Conservation (phyloP, 208 protist genomes). For the Spongospora subterranea region DNA sequence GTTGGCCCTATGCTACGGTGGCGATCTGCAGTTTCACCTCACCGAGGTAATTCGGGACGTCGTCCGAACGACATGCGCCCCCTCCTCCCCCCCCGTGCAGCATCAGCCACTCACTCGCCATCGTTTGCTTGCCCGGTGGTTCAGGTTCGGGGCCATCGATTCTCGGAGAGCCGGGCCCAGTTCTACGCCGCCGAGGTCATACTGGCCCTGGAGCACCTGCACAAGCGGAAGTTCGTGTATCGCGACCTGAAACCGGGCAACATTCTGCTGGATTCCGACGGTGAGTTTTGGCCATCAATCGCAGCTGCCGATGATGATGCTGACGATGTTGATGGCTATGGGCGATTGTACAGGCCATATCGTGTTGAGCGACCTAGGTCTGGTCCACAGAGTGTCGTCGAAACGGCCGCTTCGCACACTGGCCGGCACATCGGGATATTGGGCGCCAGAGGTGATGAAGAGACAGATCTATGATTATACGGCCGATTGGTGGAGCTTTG, state of each 20-base stretch:
- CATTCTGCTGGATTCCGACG: slow-evolving; percentile 75
- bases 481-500: slow-evolving; percentile 57
- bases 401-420: slow-evolving; percentile 14
- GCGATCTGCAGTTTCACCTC: slow-evolving; percentile 64
- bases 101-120: too few relatives aligned
- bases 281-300: too few relatives aligned
- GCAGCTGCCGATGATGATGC: too few relatives aligned
- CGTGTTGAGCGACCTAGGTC: neutral
- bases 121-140: too few relatives aligned
- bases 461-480: slow-evolving; percentile 31
- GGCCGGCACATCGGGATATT: slow-evolving; percentile 16
- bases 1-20: slow-evolving; percentile 60
- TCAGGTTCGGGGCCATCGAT: slow-evolving; percentile 26
- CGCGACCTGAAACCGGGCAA: slow-evolving; percentile 80
- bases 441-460: slow-evolving; percentile 10
- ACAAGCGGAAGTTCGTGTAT: slow-evolving; percentile 76
- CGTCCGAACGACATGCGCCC: neutral
- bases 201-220: slow-evolving; percentile 71
- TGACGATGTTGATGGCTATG: too few relatives aligned
- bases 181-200: slow-evolving; percentile 69
- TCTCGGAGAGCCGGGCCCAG: slow-evolving; percentile 58
- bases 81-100: too few relatives aligned
- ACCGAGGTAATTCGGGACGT: neutral
- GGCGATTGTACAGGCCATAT: neutral
- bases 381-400: neutral